These are phyloP conservation scores for Rhododendron mucronatum DNA, from an alignment of 148 eudicot species.

Conservation along the genomic window DNA sequence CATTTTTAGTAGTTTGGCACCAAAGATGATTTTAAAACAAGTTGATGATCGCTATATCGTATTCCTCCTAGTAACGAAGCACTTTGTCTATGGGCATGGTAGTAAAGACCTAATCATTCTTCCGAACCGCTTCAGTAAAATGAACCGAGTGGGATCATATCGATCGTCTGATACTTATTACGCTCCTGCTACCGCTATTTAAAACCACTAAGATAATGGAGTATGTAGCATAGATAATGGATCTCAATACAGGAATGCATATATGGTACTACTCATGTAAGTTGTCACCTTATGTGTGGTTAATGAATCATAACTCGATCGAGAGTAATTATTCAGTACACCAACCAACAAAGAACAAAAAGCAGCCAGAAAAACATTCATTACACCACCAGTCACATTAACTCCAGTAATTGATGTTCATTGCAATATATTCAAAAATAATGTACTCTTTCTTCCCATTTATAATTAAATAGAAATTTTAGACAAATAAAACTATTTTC, in stretches of 20 bases:
- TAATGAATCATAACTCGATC: not conserved
- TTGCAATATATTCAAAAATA: no score
- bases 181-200: not conserved
- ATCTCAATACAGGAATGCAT: not conserved
- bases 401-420: not conserved
- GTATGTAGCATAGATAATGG: not conserved
- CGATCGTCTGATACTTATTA: not conserved
- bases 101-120: not conserved
- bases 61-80: not conserved
- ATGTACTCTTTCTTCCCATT: not conserved
- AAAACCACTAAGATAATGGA: not conserved
- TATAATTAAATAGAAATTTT: not conserved
- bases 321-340: not conserved
- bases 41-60: no score
- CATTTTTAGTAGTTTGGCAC: not conserved
- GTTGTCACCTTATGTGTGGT: not conserved
- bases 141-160: not conserved
- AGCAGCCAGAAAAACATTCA: conserved; percentile 4
- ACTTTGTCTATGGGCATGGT: not conserved
- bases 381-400: conserved; percentile 15
- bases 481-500: not conserved
- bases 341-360: conserved; percentile 1
- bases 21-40: not conserved
- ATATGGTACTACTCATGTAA: no score
- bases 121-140: not conserved